Conservation (phyloP, 1,284 basidiomycete species). For the Moniliophthora roreri region DNA sequence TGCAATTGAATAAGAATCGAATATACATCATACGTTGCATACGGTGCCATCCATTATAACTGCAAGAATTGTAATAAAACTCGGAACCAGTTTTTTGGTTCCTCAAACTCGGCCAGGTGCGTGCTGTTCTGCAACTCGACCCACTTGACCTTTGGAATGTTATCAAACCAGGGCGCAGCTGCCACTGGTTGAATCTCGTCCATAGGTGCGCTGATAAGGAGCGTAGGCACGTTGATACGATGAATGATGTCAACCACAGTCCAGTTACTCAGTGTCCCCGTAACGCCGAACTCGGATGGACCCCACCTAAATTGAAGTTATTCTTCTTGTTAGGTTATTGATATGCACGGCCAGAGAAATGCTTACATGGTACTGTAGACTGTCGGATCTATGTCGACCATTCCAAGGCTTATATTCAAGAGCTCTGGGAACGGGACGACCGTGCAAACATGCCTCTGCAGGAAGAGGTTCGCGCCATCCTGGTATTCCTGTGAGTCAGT, state of each 20-base stretch:
- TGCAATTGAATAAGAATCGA: too few relatives aligned
- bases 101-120: constrained; percentile 31
- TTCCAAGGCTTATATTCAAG: constrained; percentile 22
- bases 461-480: constrained; percentile 37
- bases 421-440: constrained; percentile 38
- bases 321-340: background rate
- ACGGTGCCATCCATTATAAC: too few relatives aligned
- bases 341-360: background rate
- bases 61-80: background rate
- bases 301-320: constrained; percentile 29
- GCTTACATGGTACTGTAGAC: constrained; percentile 33
- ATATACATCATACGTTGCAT: too few relatives aligned
- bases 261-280: constrained; percentile 32
- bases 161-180: constrained; percentile 29
- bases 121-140: constrained; percentile 27
- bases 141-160: constrained; percentile 33
- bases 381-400: constrained; percentile 36
- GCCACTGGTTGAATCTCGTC: constrained; percentile 31
- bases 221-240: constrained; percentile 29
- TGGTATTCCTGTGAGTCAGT: constrained; percentile 41
- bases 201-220: constrained; percentile 30
- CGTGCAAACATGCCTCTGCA: constrained; percentile 40
- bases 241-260: constrained; percentile 28
- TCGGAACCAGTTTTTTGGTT: constrained; percentile 22
- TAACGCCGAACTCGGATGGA: constrained; percentile 26